A percentile compares a stretch with the other conserved stretches of the same genome.
Evolutionary conservation across 352 stramenopile genomes (phyloP).

Genomic region (Phytophthora agathidicida): DNA sequence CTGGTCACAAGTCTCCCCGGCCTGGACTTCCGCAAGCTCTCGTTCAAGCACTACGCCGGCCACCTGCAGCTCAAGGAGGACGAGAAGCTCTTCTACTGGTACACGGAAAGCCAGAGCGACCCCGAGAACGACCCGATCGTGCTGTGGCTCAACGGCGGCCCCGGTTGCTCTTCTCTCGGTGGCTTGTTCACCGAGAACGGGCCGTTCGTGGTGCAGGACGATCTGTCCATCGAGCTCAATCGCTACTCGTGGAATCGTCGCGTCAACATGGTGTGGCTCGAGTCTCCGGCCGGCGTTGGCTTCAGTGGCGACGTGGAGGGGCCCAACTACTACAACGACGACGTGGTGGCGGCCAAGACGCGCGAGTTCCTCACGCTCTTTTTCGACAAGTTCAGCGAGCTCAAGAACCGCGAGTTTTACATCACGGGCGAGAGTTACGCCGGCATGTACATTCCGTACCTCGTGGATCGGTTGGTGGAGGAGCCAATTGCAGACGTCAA

Average conservation of each 20-base stretch:
- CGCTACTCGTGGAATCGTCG: slow-evolving; percentile 82
- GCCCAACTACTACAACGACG: slow-evolving; percentile 83
- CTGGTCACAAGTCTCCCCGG: slow-evolving; percentile 58
- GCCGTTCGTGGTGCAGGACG: slow-evolving; percentile 66
- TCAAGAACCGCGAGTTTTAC: slow-evolving; percentile 79
- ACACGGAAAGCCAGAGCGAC: slow-evolving; percentile 68
- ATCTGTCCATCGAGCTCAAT: slow-evolving; percentile 66
- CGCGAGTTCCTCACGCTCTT: slow-evolving; percentile 81
- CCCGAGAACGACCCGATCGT: slow-evolving; percentile 71
- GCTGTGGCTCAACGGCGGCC: slow-evolving; percentile 84
- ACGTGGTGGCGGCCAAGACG: slow-evolving; percentile 73
- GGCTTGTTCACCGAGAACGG: slow-evolving; percentile 76
- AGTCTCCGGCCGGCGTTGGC: slow-evolving; percentile 75
- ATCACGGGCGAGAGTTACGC: slow-evolving; percentile 87
- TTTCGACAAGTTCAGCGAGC: slow-evolving; percentile 73
- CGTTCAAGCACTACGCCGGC: slow-evolving; percentile 78
- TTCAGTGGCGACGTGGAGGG: slow-evolving; percentile 70
- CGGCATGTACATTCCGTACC: slow-evolving; percentile 91
- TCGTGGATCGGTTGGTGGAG: slow-evolving; percentile 78
- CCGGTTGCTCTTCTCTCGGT: slow-evolving; percentile 76
- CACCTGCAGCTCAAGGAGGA: slow-evolving; percentile 55
- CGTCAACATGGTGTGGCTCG: slow-evolving; percentile 80
- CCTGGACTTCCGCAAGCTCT: slow-evolving; percentile 37
- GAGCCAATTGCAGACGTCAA: slow-evolving; percentile 70
- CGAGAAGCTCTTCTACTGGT: slow-evolving; percentile 86